Conservation (phyloP, 2,329 filamentous ascomycete genomes). For the Aureobasidium sp. region DNA sequence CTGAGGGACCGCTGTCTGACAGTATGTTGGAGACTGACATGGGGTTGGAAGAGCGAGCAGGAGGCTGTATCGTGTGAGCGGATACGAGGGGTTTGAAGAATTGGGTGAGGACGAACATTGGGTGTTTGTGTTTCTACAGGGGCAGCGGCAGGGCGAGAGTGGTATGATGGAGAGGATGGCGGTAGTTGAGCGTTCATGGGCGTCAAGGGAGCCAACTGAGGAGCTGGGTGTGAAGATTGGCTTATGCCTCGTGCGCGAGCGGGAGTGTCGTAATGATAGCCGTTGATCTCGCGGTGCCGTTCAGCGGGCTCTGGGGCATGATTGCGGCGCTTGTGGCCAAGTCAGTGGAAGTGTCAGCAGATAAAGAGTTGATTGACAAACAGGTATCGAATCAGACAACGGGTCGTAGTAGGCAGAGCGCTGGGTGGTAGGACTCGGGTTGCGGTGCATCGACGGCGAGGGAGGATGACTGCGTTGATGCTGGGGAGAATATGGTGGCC, state of each 20-base stretch:
- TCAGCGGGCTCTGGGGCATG: slow-evolving; percentile 20
- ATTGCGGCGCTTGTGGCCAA: neutral
- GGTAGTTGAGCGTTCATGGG: slow-evolving; percentile 10
- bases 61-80: slow-evolving; percentile 21
- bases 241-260: slow-evolving; percentile 5
- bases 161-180: slow-evolving; percentile 12
- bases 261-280: slow-evolving; percentile 16
- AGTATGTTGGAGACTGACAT: slow-evolving; percentile 97
- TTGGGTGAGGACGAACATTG: neutral
- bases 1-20: slow-evolving; percentile 53
- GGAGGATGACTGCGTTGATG: slow-evolving; percentile 30
- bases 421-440: slow-evolving; percentile 26
- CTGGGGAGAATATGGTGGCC: slow-evolving; percentile 25
- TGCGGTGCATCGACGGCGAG: slow-evolving; percentile 32
- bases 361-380: neutral
- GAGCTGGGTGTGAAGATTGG: slow-evolving; percentile 14
- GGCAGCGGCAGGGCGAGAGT: slow-evolving; percentile 1
- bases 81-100: neutral
- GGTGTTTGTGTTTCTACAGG: neutral
- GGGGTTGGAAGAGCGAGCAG: slow-evolving; percentile 63
- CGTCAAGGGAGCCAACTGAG: slow-evolving; percentile 7
- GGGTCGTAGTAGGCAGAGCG: slow-evolving; percentile 45
- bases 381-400: slow-evolving; percentile 37
- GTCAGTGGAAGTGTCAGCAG: slow-evolving; percentile 18
- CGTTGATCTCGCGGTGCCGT: slow-evolving; percentile 15